A percentile compares a stretch with the other conserved stretches of the same genome.
Conservation (phyloP, 2,329 filamentous ascomycete genomes). For the Immersiporthe knoxdaviesiana region DNA sequence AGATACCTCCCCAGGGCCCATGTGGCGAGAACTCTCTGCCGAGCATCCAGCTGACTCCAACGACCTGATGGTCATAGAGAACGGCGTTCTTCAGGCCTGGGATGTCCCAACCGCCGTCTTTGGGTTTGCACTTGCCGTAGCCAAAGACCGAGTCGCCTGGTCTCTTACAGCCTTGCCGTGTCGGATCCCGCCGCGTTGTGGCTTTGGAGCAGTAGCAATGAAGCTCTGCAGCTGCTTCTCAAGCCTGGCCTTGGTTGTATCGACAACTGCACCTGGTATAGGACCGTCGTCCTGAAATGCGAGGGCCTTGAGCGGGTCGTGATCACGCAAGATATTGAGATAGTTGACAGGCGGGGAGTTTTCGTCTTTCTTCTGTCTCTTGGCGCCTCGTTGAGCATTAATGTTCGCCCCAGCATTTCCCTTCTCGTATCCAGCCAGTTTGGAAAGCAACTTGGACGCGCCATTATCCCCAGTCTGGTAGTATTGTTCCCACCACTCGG, state of each 20-base stretch:
- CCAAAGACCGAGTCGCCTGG: background rate
- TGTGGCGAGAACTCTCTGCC: conserved; percentile 26
- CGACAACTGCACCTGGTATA: background rate
- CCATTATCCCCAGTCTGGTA: background rate
- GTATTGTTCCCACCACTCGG: background rate
- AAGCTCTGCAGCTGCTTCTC: background rate
- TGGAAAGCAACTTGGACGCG: background rate
- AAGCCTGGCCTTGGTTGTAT: background rate
- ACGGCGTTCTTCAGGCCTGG: conserved; percentile 14
- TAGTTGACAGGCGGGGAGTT: background rate
- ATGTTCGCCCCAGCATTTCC: background rate
- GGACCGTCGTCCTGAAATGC: background rate
- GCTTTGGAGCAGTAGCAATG: background rate
- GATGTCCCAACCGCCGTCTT: background rate
- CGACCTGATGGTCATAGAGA: conserved; percentile 29
- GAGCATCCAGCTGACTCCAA: conserved; percentile 32
- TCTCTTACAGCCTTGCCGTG: background rate
- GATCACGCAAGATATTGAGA: background rate
- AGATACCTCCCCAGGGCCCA: conserved; percentile 66
- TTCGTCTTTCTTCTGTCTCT: background rate
- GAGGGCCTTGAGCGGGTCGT: background rate
- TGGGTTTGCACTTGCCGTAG: background rate
- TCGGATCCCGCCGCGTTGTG: background rate
- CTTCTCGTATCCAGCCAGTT: background rate
- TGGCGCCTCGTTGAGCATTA: background rate